Conservation (phyloP, 129 eudicot species). For the Deinandra increscens region DNA sequence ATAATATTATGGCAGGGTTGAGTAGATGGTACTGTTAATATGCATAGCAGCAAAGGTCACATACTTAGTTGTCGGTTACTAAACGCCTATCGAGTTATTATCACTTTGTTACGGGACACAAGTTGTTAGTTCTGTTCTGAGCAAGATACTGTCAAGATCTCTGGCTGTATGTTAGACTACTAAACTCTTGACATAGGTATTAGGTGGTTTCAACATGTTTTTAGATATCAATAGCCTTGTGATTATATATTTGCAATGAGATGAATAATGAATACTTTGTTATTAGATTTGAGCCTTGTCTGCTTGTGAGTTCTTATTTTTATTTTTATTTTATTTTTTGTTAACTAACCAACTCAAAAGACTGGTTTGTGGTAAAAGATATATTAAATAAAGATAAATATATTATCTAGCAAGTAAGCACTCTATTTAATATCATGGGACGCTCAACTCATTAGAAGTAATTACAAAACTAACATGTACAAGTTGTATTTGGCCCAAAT, state of each 20-base stretch:
- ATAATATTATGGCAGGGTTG: slow-evolving; percentile 17
- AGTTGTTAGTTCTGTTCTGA: neutral
- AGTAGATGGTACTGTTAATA: slow-evolving; percentile 4
- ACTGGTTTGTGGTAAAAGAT: too few species aligned
- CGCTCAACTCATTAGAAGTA: too few species aligned
- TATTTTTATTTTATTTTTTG: too few species aligned
- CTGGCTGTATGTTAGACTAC: neutral
- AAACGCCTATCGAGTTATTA: neutral
- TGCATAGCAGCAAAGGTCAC: neutral
- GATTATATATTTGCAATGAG: neutral
- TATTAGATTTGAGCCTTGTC: neutral
- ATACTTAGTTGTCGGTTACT: neutral
- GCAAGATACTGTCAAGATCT: neutral
- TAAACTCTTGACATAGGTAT: neutral
- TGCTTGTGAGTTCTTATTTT: neutral
- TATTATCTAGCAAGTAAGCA: too few species aligned
- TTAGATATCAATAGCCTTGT: neutral
- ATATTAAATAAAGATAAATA: too few species aligned
- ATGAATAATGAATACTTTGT: neutral
- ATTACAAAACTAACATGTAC: too few species aligned
- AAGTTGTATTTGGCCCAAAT: too few species aligned
- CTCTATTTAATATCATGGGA: too few species aligned
- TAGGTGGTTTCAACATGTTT: neutral
- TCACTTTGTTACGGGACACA: neutral
- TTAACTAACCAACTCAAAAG: too few species aligned